Evolutionary conservation across 352 stramenopile species (phyloP).

Genomic region (Pythium insidiosum): DNA sequence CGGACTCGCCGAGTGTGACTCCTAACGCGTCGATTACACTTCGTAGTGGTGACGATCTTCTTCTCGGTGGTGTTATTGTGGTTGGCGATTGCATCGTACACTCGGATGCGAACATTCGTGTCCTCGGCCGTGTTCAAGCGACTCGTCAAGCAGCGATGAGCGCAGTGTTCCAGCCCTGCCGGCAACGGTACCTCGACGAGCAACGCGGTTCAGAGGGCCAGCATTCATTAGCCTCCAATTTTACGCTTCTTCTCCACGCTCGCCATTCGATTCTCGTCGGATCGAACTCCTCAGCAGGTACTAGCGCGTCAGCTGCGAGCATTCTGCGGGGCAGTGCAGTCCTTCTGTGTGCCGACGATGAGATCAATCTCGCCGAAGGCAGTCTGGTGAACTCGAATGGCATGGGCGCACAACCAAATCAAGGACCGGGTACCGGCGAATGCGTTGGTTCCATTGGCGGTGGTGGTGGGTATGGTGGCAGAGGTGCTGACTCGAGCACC

Average conservation of each 20-base stretch:
- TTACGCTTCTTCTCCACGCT: slow-evolving; percentile 49
- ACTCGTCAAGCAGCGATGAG: slow-evolving; percentile 16
- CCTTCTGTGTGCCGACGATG: slow-evolving; percentile 44
- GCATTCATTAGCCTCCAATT: slow-evolving; percentile 33
- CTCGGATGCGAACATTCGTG: too few species aligned
- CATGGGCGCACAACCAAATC: slow-evolving; percentile 50
- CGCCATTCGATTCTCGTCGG: slow-evolving; percentile 48
- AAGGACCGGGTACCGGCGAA: slow-evolving; percentile 47
- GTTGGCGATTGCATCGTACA: too few species aligned
- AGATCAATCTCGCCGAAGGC: slow-evolving; percentile 28
- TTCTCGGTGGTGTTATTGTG: too few species aligned
- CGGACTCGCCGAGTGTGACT: too few species aligned
- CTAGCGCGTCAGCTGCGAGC: slow-evolving; percentile 9
- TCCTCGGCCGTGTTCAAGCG: neutral
- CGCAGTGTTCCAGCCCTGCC: slow-evolving; percentile 33
- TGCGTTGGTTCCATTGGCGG: slow-evolving; percentile 53
- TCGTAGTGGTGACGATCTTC: too few species aligned
- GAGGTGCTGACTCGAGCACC: slow-evolving; percentile 57
- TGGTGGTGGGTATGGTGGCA: slow-evolving; percentile 61
- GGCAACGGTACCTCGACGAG: slow-evolving; percentile 8
- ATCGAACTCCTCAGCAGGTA: neutral
- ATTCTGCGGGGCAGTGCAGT: slow-evolving; percentile 43
- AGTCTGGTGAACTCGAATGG: slow-evolving; percentile 52
- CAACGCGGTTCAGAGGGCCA: too few species aligned
- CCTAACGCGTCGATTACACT: too few species aligned